Percentiles rank a stretch among this genome's conserved stretches.
These are phyloP conservation scores for Carex kokanica DNA, from an alignment of 176 grass and related monocot genomes.

Conservation along the genomic window DNA sequence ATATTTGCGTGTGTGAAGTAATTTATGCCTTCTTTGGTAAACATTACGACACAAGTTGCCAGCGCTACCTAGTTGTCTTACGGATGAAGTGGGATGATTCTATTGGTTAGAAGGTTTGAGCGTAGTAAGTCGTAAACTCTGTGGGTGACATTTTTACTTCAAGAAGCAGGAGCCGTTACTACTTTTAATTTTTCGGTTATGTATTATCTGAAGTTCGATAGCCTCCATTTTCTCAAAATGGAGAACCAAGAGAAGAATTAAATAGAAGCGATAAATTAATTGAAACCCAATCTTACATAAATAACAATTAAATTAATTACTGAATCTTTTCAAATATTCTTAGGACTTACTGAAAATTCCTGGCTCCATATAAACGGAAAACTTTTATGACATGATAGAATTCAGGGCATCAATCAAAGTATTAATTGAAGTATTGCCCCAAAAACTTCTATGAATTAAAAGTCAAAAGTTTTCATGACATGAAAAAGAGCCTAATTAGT, in stretches of 20 bases:
- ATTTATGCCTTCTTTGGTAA: neutral
- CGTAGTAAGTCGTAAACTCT: neutral
- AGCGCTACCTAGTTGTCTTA: neutral
- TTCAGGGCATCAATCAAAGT: neutral
- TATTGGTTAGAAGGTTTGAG: neutral
- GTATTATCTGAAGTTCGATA: neutral
- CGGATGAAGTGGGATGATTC: neutral
- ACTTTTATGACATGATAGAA: neutral
- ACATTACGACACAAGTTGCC: neutral
- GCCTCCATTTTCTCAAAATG: neutral
- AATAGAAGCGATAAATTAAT: neutral
- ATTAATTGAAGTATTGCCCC: neutral
- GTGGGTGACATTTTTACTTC: neutral
- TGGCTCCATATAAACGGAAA: neutral
- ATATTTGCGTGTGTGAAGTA: neutral
- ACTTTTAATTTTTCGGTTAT: neutral
- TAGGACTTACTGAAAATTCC: neutral
- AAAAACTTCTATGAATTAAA: neutral
- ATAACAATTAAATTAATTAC: neutral
- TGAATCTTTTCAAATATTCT: neutral
- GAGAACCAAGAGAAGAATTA: neutral
- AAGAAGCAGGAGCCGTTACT: slow-evolving; percentile 5
- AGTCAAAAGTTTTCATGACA: neutral
- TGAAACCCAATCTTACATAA: neutral
- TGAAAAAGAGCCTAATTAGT: neutral